These are phyloP conservation scores for Aspergillus sp. DNA, from an alignment of 2,329 filamentous ascomycete genomes.

Conservation along the genomic window DNA sequence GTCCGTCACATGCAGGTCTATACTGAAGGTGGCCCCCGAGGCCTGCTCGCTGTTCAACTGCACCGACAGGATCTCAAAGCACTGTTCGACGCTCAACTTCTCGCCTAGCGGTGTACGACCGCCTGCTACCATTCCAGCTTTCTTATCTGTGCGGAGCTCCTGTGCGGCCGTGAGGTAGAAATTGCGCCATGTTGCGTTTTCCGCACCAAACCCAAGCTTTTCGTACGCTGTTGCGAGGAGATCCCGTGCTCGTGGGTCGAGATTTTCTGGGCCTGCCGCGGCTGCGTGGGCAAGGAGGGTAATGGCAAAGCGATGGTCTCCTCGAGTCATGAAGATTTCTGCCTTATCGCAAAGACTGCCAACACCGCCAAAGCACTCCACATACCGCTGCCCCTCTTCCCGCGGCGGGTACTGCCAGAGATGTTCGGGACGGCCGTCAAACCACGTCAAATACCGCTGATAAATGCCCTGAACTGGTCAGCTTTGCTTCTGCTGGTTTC, in stretches of 20 bases:
- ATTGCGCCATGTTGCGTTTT: slow-evolving; percentile 46
- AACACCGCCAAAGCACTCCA: slow-evolving; percentile 39
- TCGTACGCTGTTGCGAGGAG: slow-evolving; percentile 33
- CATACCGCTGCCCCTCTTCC: slow-evolving; percentile 36
- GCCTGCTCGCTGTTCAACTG: slow-evolving; percentile 18
- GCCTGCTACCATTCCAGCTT: background rate
- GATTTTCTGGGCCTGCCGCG: slow-evolving; percentile 20
- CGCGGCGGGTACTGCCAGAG: slow-evolving; percentile 39
- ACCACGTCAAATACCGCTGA: slow-evolving; percentile 35
- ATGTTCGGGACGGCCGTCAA: slow-evolving; percentile 35
- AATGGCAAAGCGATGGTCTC: slow-evolving; percentile 42
- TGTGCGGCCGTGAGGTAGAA: slow-evolving; percentile 38
- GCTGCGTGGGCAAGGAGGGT: slow-evolving; percentile 41
- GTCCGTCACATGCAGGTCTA: slow-evolving; percentile 20
- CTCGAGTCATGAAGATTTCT: slow-evolving; percentile 24
- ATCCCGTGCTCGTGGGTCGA: slow-evolving; percentile 12
- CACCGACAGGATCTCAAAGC: slow-evolving; percentile 20
- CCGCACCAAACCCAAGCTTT: slow-evolving; percentile 36
- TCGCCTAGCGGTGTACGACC: slow-evolving; percentile 1
- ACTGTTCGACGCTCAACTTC: slow-evolving; percentile 19
- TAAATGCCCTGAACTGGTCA: slow-evolving; percentile 27
- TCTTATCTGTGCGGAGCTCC: slow-evolving; percentile 22
- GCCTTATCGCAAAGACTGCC: slow-evolving; percentile 32
- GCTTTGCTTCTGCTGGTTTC: background rate
- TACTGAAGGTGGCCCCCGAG: slow-evolving; percentile 5